Evolutionary conservation across 1,284 basidiomycete genomes (phyloP).

Genomic region (Rugiboletus extremiorientalis): DNA sequence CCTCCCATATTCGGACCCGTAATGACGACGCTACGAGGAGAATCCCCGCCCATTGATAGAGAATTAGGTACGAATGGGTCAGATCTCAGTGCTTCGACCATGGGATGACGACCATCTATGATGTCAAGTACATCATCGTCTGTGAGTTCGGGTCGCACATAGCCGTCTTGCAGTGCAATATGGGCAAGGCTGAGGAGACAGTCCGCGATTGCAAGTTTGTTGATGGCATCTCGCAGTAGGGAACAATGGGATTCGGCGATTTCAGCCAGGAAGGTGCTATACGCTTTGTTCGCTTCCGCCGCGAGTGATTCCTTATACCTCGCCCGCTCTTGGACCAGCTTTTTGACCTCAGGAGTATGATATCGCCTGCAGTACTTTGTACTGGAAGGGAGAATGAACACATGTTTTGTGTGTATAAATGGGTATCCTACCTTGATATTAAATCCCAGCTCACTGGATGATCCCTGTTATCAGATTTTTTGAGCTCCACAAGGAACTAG

Average conservation of each 20-base stretch:
- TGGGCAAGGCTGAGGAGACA: conserved; percentile 72
- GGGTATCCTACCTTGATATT: conserved; percentile 61
- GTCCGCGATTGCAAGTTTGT: conserved; percentile 80
- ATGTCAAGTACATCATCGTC: conserved; percentile 64
- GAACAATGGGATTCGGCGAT: conserved; percentile 69
- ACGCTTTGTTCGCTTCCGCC: conserved; percentile 67
- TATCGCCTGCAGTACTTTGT: conserved; percentile 82
- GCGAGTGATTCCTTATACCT: conserved; percentile 78
- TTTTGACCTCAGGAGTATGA: conserved; percentile 72
- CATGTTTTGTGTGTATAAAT: background rate
- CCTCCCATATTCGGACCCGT: conserved; percentile 85
- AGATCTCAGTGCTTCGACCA: conserved; percentile 74
- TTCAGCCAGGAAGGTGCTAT: conserved; percentile 65
- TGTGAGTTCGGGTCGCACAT: conserved; percentile 65
- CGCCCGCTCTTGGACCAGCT: conserved; percentile 71
- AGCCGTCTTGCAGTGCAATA: conserved; percentile 73
- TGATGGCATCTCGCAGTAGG: conserved; percentile 69
- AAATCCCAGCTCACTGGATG: conserved; percentile 83
- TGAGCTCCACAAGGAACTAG: conserved; percentile 79
- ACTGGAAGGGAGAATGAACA: conserved; percentile 39
- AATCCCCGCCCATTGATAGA: conserved; percentile 53
- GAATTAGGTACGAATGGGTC: conserved; percentile 84
- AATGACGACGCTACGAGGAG: conserved; percentile 69
- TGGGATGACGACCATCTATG: conserved; percentile 74
- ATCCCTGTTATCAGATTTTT: conserved; percentile 66